Conservation (phyloP, 805 yeast species). For the Trichomonascus vanleenenianus region DNA sequence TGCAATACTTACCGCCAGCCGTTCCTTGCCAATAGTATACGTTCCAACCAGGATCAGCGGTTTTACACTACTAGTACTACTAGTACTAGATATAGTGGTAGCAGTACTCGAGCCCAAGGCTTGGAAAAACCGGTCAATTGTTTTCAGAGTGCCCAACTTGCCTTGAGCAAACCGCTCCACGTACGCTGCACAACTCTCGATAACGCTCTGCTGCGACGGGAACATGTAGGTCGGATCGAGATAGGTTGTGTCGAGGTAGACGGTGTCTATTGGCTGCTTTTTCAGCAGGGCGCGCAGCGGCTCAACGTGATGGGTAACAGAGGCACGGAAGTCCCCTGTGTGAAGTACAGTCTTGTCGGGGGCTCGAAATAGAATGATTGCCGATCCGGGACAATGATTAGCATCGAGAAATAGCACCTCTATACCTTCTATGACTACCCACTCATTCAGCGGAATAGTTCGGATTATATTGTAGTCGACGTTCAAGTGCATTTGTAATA, state of each 20-base stretch:
- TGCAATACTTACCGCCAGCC: conserved; percentile 52
- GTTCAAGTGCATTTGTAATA: conserved; percentile 48
- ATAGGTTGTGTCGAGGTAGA: conserved; percentile 89
- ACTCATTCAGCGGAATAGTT: conserved; percentile 36
- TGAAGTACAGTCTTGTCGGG: conserved; percentile 46
- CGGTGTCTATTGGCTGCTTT: conserved; percentile 39
- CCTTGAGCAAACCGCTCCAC: conserved; percentile 29
- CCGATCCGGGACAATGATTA: conserved; percentile 97
- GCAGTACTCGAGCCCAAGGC: background rate
- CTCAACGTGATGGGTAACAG: conserved; percentile 37
- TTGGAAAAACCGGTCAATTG: conserved; percentile 17
- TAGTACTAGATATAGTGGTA: conserved; percentile 14
- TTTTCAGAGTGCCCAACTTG: background rate
- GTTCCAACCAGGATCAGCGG: conserved; percentile 70
- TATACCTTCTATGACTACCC: conserved; percentile 35
- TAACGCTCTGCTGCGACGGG: conserved; percentile 68
- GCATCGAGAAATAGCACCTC: conserved; percentile 68
- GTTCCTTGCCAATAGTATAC: conserved; percentile 89
- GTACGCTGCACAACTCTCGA: conserved; percentile 51
- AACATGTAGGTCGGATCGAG: conserved; percentile 65
- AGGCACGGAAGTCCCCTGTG: conserved; percentile 90
- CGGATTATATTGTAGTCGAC: conserved; percentile 40
- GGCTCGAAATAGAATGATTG: conserved; percentile 59
- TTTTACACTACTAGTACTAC: conserved; percentile 20
- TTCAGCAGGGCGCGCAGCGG: conserved; percentile 27